A percentile compares a stretch with the other conserved stretches of the same genome.
Conservation (phyloP, 768 basidiomycete genomes). For the Gymnopilus dilepis region DNA sequence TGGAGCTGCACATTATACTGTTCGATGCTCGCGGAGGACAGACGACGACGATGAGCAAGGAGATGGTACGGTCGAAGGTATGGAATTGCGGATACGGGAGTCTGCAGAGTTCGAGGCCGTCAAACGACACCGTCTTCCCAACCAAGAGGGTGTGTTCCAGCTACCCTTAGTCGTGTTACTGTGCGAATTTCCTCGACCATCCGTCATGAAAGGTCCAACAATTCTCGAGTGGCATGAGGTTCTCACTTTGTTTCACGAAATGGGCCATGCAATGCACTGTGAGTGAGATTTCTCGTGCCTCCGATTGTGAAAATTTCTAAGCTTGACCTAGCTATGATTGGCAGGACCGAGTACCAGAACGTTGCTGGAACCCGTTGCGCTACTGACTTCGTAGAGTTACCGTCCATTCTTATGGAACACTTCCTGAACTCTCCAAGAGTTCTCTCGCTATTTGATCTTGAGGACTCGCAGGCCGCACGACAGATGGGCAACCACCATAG, state of each 20-base stretch:
- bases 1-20: conserved; percentile 97
- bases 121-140: conserved; percentile 62
- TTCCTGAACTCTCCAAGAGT: conserved; percentile 88
- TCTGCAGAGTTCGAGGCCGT: conserved; percentile 69
- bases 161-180: conserved; percentile 91
- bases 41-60: conserved; percentile 86
- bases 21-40: conserved; percentile 89
- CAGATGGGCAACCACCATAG: conserved; percentile 69
- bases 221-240: conserved; percentile 92
- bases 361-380: conserved; percentile 97
- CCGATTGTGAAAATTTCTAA: not conserved
- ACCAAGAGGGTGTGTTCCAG: conserved; percentile 76
- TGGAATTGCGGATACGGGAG: conserved; percentile 46
- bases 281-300: conserved; percentile 40
- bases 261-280: conserved; percentile 99
- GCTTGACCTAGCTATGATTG: conserved; percentile 86
- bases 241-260: conserved; percentile 94
- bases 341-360: conserved; percentile 96
- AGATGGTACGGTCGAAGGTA: conserved; percentile 55
- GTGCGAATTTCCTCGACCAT: conserved; percentile 81
- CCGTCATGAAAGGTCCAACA: conserved; percentile 65
- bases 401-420: conserved; percentile 98
- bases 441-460: conserved; percentile 74
- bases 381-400: conserved; percentile 97
- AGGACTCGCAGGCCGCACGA: conserved; percentile 48